Base-by-base conservation (phyloP, 2,329 filamentous ascomycete species). In the Fusarium continuum region DNA sequence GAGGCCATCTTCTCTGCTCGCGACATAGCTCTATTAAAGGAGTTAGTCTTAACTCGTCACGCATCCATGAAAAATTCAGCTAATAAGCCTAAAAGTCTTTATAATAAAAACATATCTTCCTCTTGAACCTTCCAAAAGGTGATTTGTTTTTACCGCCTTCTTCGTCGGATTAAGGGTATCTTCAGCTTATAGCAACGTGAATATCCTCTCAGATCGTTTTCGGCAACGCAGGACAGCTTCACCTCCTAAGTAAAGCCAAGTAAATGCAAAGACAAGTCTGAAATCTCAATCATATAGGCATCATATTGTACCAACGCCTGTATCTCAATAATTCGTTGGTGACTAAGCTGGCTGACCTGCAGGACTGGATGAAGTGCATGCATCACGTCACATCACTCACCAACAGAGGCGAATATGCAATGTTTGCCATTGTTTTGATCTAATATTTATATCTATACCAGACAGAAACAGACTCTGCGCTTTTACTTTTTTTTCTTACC, bases 401-500 rank as follows among this genome's bases (percentile, higher is more conserved):
- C 2, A 1, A 9, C n/a, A 2, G 40, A 13, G 3, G 6, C 23
- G 14, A 25, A 31, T 3, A 6, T 6, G 41, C 36, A 17, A 31
- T 1, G 17, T 34, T 23, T 9, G 7, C 47, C 14, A 47, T 47
- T 38, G 43, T 26, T 16, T 20, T n/a, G 13, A 10, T 55, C 29
- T 61, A 38, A 13, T 43, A 1, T 43, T 19, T 23, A 29, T 60
- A 29, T 43, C 29, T 48, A 47, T 39, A 61, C 17, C 6, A 8
- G 13, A 10, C 10, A 6, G 7, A 22, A 47, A n/a, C 11, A 22
- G 19, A 22, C 14, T 5, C 1, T 5, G 10, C 8, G 4, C 35
- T 38, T 38, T 38, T 25, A 23, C 20, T 32, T 16, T 32, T 23
- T 11, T 54, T 28, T 11, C 45, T 28, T 58, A 67, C 39, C 67